phyloP scores from a whole-genome alignment of 108 stramenopile species.

The Chaetoceros muelleri region DNA sequence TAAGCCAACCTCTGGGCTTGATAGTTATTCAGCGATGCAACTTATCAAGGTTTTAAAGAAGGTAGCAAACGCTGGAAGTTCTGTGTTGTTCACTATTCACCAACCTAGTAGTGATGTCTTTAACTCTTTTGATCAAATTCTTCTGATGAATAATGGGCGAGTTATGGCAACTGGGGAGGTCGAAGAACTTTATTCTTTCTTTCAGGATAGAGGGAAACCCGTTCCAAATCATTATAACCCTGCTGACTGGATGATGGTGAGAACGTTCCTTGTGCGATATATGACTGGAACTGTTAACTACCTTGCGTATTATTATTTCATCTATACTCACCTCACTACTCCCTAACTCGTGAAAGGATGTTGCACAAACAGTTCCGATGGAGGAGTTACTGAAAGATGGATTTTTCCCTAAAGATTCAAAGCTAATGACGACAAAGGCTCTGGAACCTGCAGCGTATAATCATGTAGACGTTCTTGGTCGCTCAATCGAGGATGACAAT shows the following conservation, averaged over 20 bases:
- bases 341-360: too few species aligned
- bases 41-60: constrained; percentile 66
- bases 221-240: constrained; percentile 65
- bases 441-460: constrained; percentile 15
- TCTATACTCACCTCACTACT: too few species aligned
- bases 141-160: constrained; percentile 58
- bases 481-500: constrained; percentile 8
- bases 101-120: constrained; percentile 84
- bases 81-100: constrained; percentile 86
- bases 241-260: constrained; percentile 71
- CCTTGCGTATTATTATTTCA: too few species aligned
- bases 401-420: constrained; percentile 37
- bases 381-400: constrained; percentile 29
- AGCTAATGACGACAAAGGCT: constrained; percentile 22
- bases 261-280: neutral
- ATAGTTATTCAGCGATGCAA: constrained; percentile 63
- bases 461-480: constrained; percentile 28
- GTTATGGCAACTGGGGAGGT: constrained; percentile 66
- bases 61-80: constrained; percentile 65
- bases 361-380: constrained; percentile 36
- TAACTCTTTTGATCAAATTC: constrained; percentile 63
- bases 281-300: too few species aligned
- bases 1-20: constrained; percentile 59
- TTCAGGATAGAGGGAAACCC: constrained; percentile 37
- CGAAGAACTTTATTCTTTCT: constrained; percentile 29